Conservation (phyloP, 352 stramenopile species). For the Phytophthora boehmeriae region DNA sequence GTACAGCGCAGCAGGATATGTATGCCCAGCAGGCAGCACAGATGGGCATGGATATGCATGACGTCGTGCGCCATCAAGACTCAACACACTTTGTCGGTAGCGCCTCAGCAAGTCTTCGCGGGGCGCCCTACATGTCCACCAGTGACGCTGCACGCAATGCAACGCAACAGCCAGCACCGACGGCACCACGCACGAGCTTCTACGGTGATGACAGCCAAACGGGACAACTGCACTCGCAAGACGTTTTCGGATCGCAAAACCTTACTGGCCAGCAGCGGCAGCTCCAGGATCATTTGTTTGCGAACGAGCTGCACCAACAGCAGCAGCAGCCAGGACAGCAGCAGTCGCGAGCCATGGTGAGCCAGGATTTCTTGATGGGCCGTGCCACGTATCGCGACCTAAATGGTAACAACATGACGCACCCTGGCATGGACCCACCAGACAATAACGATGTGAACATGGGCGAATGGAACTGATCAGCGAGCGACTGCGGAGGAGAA, state of each 20-base stretch:
- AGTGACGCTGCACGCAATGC: constrained; percentile 28
- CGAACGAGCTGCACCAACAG: constrained; percentile 46
- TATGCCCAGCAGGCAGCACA: constrained; percentile 55
- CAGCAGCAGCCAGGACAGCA: constrained; percentile 40
- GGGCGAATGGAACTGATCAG: constrained; percentile 57
- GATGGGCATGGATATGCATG: constrained; percentile 65
- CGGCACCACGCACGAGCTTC: constrained; percentile 42
- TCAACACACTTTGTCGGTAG: constrained; percentile 35
- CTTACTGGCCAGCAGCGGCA: constrained; percentile 42
- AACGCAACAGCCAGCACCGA: constrained; percentile 32
- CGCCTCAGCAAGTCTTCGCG: constrained; percentile 23
- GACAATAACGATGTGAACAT: constrained; percentile 63
- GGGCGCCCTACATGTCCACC: constrained; percentile 26
- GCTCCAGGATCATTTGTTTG: constrained; percentile 48
- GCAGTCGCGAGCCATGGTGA: constrained; percentile 39
- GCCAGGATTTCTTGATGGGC: constrained; percentile 59
- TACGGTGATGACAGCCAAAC: constrained; percentile 47
- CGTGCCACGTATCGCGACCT: constrained; percentile 49
- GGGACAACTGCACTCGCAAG: constrained; percentile 51
- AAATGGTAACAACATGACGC: constrained; percentile 41
- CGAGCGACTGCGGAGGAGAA: too few species aligned
- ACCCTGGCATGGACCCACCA: constrained; percentile 53
- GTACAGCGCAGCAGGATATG: constrained; percentile 50
- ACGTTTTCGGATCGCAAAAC: constrained; percentile 52
- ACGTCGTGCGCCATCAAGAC: constrained; percentile 55